Percentiles rank a stretch among this genome's conserved stretches.
phyloP scores from a whole-genome alignment of 164 flowering plant species.

The Tinospora cordifolia region DNA sequence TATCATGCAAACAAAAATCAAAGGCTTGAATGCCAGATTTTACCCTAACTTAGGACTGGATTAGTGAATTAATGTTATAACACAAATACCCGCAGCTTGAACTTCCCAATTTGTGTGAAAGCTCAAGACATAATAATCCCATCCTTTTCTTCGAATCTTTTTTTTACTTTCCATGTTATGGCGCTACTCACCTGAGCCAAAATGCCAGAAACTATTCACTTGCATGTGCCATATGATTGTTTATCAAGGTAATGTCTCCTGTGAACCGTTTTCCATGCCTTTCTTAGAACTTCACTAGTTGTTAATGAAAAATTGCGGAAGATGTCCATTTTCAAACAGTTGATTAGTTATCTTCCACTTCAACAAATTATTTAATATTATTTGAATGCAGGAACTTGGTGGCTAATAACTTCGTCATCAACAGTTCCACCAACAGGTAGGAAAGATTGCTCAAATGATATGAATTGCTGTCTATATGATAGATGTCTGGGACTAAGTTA shows the following conservation, averaged over 20 bases:
- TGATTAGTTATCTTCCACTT: background rate
- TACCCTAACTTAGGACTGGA: background rate
- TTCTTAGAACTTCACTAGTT: background rate
- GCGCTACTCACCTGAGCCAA: too few species aligned
- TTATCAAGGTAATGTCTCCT: too few species aligned
- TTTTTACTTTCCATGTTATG: too few species aligned
- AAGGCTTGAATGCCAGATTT: background rate
- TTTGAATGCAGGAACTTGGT: conserved; percentile 8
- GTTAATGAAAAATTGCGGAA: background rate
- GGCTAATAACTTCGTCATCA: conserved; percentile 5
- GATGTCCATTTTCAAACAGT: background rate
- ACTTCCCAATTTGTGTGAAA: too few species aligned
- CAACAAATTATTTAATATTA: background rate
- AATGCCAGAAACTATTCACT: too few species aligned
- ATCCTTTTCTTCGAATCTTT: too few species aligned
- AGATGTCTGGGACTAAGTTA: too few species aligned
- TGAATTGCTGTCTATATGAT: background rate
- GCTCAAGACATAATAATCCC: too few species aligned
- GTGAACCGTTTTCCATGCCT: background rate
- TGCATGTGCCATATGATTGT: too few species aligned
- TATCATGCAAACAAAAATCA: background rate
- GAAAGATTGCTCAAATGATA: background rate
- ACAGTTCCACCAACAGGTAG: conserved; percentile 1
- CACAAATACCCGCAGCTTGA: too few species aligned
- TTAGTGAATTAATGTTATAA: background rate